Evolutionary conservation across 139 green algal genomes (phyloP).

Genomic region (Haematococcus sp.): DNA sequence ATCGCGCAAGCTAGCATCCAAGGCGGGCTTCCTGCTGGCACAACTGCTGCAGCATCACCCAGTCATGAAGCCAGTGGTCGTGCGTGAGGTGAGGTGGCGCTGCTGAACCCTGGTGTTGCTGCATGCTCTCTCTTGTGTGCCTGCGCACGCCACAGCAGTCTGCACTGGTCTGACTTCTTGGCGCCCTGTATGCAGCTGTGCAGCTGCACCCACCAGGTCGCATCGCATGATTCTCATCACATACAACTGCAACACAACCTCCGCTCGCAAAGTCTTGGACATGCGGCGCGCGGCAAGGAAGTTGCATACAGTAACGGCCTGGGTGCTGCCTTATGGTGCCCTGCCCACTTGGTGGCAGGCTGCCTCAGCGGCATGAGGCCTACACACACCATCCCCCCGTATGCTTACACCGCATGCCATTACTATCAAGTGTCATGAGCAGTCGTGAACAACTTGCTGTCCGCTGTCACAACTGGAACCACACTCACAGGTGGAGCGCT

Average conservation of each 20-base stretch:
- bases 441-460: neutral
- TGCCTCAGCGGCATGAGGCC: neutral
- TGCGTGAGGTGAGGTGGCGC: conserved; percentile 61
- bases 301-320: conserved; percentile 1
- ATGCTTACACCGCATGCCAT: too few species aligned
- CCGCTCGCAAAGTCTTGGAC: conserved; percentile 12
- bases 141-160: too few species aligned
- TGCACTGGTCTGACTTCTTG: too few species aligned
- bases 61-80: conserved; percentile 83
- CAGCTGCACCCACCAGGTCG: neutral
- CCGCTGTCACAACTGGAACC: neutral
- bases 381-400: neutral
- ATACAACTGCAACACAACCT: conserved; percentile 27
- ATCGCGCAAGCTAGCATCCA: conserved; percentile 80
- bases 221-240: neutral
- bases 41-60: conserved; percentile 83
- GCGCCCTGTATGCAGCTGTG: neutral
- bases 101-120: neutral
- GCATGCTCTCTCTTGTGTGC: too few species aligned
- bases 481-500: conserved; percentile 62
- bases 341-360: too few species aligned
- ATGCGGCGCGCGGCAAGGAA: conserved; percentile 34
- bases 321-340: neutral
- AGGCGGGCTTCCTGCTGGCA: conserved; percentile 79
- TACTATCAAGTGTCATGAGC: neutral